These are phyloP conservation scores for Halenospora varia DNA, from an alignment of 495 filamentous ascomycete species.

Conservation along the genomic window DNA sequence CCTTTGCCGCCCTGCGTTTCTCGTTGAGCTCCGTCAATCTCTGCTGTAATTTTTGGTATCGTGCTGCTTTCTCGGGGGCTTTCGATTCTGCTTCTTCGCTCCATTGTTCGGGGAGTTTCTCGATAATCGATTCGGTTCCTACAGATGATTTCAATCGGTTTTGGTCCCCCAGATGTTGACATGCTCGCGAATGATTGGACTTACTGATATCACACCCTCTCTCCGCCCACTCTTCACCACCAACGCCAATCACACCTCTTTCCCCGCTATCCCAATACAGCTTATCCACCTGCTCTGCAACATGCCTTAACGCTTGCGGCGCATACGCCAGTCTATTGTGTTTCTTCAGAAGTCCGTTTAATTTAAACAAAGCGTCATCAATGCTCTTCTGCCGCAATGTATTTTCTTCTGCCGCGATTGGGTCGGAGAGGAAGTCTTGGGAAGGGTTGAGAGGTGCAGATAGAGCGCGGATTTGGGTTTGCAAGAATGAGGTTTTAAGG, in stretches of 20 bases:
- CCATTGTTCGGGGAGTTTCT: slow-evolving; percentile 41
- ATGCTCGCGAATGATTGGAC: slow-evolving; percentile 1
- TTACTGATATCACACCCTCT: slow-evolving; percentile 38
- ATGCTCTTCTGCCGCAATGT: slow-evolving; percentile 49
- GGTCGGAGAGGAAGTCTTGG: background rate
- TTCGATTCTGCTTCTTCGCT: slow-evolving; percentile 27
- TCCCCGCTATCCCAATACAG: slow-evolving; percentile 59
- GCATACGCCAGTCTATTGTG: slow-evolving; percentile 71
- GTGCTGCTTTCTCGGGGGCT: slow-evolving; percentile 30
- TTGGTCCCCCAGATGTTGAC: background rate
- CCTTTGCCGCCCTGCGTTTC: slow-evolving; percentile 46
- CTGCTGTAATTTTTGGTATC: slow-evolving; percentile 52
- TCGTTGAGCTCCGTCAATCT: slow-evolving; percentile 48
- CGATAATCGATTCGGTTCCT: slow-evolving; percentile 39
- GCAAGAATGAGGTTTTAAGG: slow-evolving; percentile 24
- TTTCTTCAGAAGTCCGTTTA: slow-evolving; percentile 63
- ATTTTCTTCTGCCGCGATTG: slow-evolving; percentile 41
- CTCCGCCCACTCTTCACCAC: slow-evolving; percentile 40
- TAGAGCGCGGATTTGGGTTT: slow-evolving; percentile 21
- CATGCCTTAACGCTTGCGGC: slow-evolving; percentile 69
- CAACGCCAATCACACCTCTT: slow-evolving; percentile 30
- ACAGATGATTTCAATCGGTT: background rate
- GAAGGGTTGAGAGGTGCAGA: slow-evolving; percentile 17
- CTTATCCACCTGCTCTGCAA: slow-evolving; percentile 76
- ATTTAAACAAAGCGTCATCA: slow-evolving; percentile 43